A percentile compares a stretch with the other conserved stretches of the same genome.
Conservation (phyloP, 2,329 filamentous ascomycete genomes). For the Exophiala viscosa region DNA sequence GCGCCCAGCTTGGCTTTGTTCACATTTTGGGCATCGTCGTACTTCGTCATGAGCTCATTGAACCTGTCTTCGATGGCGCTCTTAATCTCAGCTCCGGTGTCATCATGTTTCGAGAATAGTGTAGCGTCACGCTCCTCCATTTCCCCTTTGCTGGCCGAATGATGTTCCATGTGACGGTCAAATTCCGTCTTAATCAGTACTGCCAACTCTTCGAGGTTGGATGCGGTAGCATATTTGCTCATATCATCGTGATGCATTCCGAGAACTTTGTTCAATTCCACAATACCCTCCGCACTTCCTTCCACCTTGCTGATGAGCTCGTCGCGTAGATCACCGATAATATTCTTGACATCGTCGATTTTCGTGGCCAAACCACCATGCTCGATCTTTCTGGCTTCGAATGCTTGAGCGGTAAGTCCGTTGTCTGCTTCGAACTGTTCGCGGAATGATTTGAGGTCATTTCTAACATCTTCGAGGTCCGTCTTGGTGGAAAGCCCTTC, state of each 20-base stretch:
- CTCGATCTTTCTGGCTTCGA: conserved; percentile 80
- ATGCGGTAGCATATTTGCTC: conserved; percentile 44
- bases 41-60: conserved; percentile 75
- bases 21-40: conserved; percentile 75
- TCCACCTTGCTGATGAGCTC: conserved; percentile 73
- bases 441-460: conserved; percentile 68
- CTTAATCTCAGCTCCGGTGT: conserved; percentile 54
- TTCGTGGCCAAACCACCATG: conserved; percentile 73
- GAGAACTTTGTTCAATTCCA: conserved; percentile 54
- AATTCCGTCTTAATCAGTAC: conserved; percentile 80
- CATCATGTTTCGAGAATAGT: conserved; percentile 57
- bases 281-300: conserved; percentile 63
- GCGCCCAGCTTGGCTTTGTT: conserved; percentile 71
- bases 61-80: conserved; percentile 72
- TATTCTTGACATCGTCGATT: conserved; percentile 71
- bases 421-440: conserved; percentile 65
- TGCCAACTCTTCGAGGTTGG: conserved; percentile 68
- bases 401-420: conserved; percentile 70
- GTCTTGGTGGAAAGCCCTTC: conserved; percentile 70
- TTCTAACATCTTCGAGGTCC: conserved; percentile 66
- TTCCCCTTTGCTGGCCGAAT: conserved; percentile 77
- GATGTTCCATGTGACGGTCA: conserved; percentile 75
- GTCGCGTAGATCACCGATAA: conserved; percentile 74
- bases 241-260: conserved; percentile 65
- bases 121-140: conserved; percentile 59